phyloP scores from a whole-genome alignment of 2,329 filamentous ascomycete species.

The Pleurostoma richardsiae region DNA sequence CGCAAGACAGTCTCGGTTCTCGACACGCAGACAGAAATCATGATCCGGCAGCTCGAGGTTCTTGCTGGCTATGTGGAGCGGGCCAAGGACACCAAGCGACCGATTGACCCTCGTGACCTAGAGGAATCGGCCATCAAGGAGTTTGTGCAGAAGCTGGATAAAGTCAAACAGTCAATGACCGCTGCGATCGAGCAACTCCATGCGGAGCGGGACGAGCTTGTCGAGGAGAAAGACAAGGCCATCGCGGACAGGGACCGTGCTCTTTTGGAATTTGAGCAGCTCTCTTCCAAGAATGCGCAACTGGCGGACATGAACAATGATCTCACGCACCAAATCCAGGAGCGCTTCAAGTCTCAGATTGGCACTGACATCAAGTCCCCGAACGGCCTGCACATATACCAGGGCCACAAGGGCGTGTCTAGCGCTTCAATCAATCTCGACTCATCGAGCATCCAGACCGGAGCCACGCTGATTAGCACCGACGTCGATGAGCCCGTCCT shows the following conservation, averaged over 20 bases:
- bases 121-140: conserved; percentile 91
- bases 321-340: conserved; percentile 89
- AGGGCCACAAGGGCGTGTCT: conserved; percentile 41
- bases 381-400: conserved; percentile 55
- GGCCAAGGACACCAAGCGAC: conserved; percentile 76
- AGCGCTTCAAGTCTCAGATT: conserved; percentile 79
- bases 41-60: conserved; percentile 85
- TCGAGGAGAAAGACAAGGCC: conserved; percentile 80
- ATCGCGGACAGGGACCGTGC: conserved; percentile 86
- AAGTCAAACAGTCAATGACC: conserved; percentile 55
- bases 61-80: conserved; percentile 83
- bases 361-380: conserved; percentile 41
- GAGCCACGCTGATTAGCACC: conserved; percentile 53
- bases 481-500: conserved; percentile 63
- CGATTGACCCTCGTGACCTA: conserved; percentile 74
- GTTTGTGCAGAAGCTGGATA: conserved; percentile 70
- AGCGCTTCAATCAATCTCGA: conserved; percentile 48
- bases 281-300: conserved; percentile 92
- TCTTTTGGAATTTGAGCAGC: conserved; percentile 89
- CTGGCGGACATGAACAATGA: conserved; percentile 94
- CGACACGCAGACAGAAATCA: conserved; percentile 92
- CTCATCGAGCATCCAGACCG: conserved; percentile 47
- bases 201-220: conserved; percentile 70
- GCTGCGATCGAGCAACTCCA: conserved; percentile 55
- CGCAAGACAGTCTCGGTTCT: conserved; percentile 91